Evolutionary conservation across 495 filamentous ascomycete species (phyloP), one percentile per base, ranked within the genome.

Genomic region (Penicillium samsonianum): DNA sequence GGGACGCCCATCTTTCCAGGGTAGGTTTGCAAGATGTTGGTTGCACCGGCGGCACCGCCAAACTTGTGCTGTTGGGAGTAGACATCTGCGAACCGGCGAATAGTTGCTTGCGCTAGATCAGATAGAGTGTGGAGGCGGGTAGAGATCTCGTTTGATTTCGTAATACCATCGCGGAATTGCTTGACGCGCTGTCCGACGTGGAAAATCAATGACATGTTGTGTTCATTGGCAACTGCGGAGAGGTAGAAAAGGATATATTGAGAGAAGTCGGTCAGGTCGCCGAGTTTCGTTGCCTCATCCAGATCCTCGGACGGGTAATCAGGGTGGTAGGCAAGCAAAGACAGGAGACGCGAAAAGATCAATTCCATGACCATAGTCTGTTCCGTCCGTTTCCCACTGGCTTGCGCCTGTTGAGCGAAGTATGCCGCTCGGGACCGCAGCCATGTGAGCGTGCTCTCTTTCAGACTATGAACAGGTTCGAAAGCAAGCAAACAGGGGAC

Each of bases 171-270:
- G 20, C 85, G 83, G 22, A 90, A 88, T 72, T 92, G 88, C 74
- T 99, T 99, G 47, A 96, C 87, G 9, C 91, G 87, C 74, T 98
- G 91, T 17, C 90, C 93, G 46, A 96, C 85, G 70, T 96, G 91
- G 77, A 87, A 95, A 56, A 99, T 92, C 57, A 96, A 73, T 0
- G 89, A 87, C 8, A 98, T 78, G 63, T 97, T 98, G 19, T 89
- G 84, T 62, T 91, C 87, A 26, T 86, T 95, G 11, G 89, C 92
- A 16, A 97, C 87, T 25, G 86, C 84, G 35, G 79, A 84, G 38
- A 98, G 75, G 68, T 97, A 99, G 73, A 91, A 96, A 23, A 96
- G 73, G 49, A 98, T 83, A 68, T 97, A 99, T 63, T 81, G 84
- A 6, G 88, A 84, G 65, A 93, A 89, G 65, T 96, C 90, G 19